Base-by-base conservation (phyloP, 352 stramenopile species). In the Globisporangium paddicum region DNA sequence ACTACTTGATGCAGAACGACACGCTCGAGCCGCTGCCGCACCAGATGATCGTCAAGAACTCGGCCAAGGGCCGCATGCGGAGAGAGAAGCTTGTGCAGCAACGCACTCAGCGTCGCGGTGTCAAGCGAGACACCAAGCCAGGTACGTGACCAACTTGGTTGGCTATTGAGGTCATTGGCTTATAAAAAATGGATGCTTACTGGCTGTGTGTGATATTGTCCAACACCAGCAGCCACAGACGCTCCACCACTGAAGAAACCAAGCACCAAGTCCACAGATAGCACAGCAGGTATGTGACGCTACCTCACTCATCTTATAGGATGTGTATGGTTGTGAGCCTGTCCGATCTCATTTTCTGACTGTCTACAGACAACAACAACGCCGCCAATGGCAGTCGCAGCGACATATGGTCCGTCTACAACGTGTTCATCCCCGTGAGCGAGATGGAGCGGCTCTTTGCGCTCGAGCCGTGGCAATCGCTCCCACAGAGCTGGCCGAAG, bases 31-130 rank as follows among this genome's bases (percentile, higher is more conserved):
- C 71, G 21, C 63, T 84, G 26, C 75, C 75, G 3, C 75, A 84
- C 52, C 75, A 84, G 52, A 42, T 82, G 26, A 61, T 82, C 48
- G 54, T 84, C 57, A 84, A 84, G 63, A 84, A 84, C 62, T 81
- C 75, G 25, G 26, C 59, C 9, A 63, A 64, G 9, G 72, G 56
- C 5, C 68, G 73, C 44, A 47, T 57, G 21, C 63, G 62, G 41
- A 64, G 74, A 19, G 63, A 71, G 8, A 78, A 76, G 59, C 65
- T 67, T 26, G 55, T 69, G 14, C 57, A 73, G 48, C 64, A 60
- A 13, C 57, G 70, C 28, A 64, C 63, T 6, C 45, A 64, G 14
- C 65, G 55, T 16, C 62, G 66, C 34, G 60, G 66, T 11, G 48
- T 65, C 32, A 49, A 69, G 60, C 47, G 71, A 64, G 48, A 73